Conservation (phyloP, 2,329 filamentous ascomycete species). For the Sporothrix humicola region DNA sequence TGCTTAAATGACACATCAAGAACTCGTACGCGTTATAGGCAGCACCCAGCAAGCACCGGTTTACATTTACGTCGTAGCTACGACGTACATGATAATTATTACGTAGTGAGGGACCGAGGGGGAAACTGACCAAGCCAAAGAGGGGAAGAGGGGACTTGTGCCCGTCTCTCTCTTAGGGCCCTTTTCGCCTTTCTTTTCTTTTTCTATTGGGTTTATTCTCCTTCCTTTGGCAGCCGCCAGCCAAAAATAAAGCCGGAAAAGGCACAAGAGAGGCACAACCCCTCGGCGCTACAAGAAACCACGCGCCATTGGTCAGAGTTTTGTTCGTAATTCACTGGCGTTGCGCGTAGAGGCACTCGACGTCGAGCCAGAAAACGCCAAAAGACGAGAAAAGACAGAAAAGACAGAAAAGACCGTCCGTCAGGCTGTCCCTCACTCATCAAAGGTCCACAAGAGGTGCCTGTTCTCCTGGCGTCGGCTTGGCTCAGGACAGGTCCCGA, state of each 20-base stretch:
- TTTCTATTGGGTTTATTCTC: background rate
- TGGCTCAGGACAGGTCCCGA: background rate
- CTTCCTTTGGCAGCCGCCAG: background rate
- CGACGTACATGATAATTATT: constrained; percentile 6
- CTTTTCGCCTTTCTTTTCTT: background rate
- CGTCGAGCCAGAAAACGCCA: background rate
- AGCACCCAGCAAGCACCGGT: background rate
- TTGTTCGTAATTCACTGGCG: background rate
- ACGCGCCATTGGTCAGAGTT: constrained; percentile 7
- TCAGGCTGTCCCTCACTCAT: constrained; percentile 2
- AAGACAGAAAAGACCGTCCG: background rate
- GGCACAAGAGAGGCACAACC: background rate
- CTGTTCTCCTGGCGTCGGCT: constrained; percentile 2
- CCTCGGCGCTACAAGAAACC: constrained; percentile 17
- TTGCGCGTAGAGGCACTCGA: background rate
- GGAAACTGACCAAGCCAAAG: background rate
- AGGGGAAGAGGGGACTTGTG: constrained; percentile 2
- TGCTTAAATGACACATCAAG: background rate
- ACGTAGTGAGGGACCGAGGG: background rate
- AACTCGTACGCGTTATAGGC: background rate
- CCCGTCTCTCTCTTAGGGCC: background rate
- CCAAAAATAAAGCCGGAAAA: background rate
- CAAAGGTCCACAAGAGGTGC: background rate
- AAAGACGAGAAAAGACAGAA: background rate
- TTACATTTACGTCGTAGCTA: background rate